These are phyloP conservation scores for Taiozyma sp. DNA, from an alignment of 1,139 yeast genomes.

Conservation along the genomic window DNA sequence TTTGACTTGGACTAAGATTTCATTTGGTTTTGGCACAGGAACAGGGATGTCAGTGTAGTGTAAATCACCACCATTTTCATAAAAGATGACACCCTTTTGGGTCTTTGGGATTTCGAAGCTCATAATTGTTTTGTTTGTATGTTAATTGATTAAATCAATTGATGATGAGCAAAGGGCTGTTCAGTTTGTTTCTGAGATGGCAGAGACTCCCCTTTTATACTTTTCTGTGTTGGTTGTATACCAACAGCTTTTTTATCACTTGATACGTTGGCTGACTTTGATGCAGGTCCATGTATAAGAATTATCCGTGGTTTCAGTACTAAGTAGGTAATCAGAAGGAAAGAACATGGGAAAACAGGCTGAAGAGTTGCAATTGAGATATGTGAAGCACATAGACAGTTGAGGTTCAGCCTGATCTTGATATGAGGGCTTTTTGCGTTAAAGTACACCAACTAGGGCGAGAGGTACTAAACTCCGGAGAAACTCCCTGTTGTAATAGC, in stretches of 20 bases:
- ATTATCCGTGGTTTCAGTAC: background rate
- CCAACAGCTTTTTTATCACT: background rate
- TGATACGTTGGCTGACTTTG: background rate
- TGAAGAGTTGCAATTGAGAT: background rate
- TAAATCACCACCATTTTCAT: conserved; percentile 62
- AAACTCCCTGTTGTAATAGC: background rate
- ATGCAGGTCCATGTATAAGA: background rate
- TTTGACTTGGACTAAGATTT: conserved; percentile 60
- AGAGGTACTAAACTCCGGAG: background rate
- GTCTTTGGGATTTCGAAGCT: conserved; percentile 45
- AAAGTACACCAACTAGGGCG: background rate
- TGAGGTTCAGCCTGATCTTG: background rate
- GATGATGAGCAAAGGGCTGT: background rate
- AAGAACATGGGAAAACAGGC: background rate
- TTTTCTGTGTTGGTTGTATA: background rate
- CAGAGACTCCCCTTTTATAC: background rate
- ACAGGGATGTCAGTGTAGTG: conserved; percentile 61
- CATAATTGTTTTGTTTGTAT: background rate
- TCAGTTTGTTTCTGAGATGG: too few relatives aligned
- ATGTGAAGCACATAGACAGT: too few relatives aligned
- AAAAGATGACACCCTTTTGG: conserved; percentile 72
- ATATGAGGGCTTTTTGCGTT: background rate
- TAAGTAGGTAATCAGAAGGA: background rate
- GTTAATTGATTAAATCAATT: background rate
- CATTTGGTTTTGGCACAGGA: conserved; percentile 65